phyloP scores from a whole-genome alignment of 1,284 basidiomycete genomes.

The Sporisorium graminicola region DNA sequence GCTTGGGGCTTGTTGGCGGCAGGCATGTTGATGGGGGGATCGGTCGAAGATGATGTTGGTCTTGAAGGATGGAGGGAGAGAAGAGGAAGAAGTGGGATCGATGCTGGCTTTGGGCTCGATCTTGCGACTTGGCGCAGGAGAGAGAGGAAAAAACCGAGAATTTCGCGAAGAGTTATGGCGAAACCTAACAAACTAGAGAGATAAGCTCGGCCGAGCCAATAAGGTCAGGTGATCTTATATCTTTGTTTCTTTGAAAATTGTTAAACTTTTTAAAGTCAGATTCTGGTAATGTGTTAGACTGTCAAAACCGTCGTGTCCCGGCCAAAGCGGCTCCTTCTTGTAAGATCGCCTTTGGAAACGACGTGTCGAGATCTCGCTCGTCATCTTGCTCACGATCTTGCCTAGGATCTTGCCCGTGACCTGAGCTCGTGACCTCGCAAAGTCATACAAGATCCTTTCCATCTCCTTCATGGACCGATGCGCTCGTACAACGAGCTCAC shows the following conservation, averaged over 20 bases:
- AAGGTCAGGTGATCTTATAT: neutral
- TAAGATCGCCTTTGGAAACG: no score
- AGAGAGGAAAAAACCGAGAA: neutral
- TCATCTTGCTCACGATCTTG: neutral
- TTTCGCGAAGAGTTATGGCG: neutral
- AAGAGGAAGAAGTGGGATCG: neutral
- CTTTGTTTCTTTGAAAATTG: neutral
- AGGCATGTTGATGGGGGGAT: conserved; percentile 31
- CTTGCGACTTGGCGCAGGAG: neutral
- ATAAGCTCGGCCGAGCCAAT: neutral
- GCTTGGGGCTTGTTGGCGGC: conserved; percentile 44
- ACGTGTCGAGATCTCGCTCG: no score
- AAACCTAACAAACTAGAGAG: neutral
- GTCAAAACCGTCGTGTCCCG: no score
- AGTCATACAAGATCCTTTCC: neutral
- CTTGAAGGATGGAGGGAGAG: conserved; percentile 10
- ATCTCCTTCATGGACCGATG: neutral
- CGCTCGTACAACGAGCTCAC: neutral
- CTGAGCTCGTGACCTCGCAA: conserved; percentile 4
- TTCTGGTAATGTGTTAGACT: neutral
- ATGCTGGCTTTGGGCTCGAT: neutral
- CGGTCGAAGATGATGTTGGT: conserved; percentile 17
- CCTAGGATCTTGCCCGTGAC: neutral
- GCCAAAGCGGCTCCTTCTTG: no score
- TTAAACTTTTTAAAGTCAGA: neutral